Evolutionary conservation across 2,329 filamentous ascomycete species (phyloP), one percentile per base, ranked within the genome.

Genomic region (Colletotrichum cordylinicola): DNA sequence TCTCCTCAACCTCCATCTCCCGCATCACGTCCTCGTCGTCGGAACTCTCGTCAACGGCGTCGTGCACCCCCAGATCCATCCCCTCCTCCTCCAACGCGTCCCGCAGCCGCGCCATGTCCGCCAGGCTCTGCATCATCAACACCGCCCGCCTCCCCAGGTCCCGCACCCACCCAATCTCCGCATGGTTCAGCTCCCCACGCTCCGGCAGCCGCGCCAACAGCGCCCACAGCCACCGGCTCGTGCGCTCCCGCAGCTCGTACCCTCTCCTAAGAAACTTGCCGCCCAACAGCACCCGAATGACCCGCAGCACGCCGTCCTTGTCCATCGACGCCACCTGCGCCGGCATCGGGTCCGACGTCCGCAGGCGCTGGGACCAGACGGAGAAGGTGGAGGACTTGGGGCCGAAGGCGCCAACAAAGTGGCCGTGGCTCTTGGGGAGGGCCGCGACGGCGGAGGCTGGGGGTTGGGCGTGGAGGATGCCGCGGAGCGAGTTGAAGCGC

Each of bases 201-300:
- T 95, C 94, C 1, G 94, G 93, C 74, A 96, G 89, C 73, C 92
- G 90, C 4, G 94, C 95, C 60, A 98, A 87, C 73, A 98, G 84
- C 0, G 94, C 93, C 96, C 96, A 98, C 6, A 95, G 87, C 96
- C 96, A 98, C 18, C 92, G 90, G 75, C 95, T 96, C 6, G 94
- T 92, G 64, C 93, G 90, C 79, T 91, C 90, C 31, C 91, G 88
- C 35, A 95, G 86, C 35, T 89, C 88, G 27, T 87, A 84, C n/a
- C 90, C 90, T 66, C 89, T 90, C 61, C 89, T 90, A 69, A 94
- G 89, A 67, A 94, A 91, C 76, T 91, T 91, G 68, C 91, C 91
- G 21, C 89, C 88, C 33, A 94, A 86, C n/a, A 94, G 85, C 68
- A 96, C 87, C 31, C 91, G 89, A 52, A 98, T 82, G 37, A 96